These are phyloP conservation scores for Nakazawaea anatomiae DNA, from an alignment of 805 yeast species.

Conservation along the genomic window DNA sequence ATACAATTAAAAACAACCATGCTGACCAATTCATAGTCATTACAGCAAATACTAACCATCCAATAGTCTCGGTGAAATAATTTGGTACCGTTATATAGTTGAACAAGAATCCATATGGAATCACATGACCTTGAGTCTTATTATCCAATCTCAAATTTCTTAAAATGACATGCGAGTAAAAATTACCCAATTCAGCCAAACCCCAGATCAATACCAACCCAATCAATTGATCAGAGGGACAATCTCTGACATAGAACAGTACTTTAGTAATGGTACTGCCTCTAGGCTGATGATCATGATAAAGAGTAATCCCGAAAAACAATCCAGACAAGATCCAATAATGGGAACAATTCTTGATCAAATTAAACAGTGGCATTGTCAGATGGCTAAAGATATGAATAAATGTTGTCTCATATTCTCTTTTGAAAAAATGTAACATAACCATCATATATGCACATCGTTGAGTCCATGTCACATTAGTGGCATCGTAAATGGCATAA, in stretches of 20 bases:
- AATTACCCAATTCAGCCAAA: conserved; percentile 67
- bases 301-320: conserved; percentile 27
- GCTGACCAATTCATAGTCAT: conserved; percentile 76
- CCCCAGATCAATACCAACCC: conserved; percentile 40
- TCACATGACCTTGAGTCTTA: conserved; percentile 49
- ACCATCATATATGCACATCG: conserved; percentile 47
- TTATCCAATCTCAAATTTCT: conserved; percentile 50
- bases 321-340: conserved; percentile 89
- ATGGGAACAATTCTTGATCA: conserved; percentile 85
- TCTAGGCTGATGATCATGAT: conserved; percentile 18
- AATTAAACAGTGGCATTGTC: conserved; percentile 87
- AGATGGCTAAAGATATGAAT: conserved; percentile 82
- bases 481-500: conserved; percentile 31
- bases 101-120: conserved; percentile 85
- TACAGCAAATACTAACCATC: conserved; percentile 69
- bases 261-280: conserved; percentile 16
- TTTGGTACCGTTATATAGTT: conserved; percentile 84
- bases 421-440: conserved; percentile 73
- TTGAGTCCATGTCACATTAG: conserved; percentile 46
- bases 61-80: conserved; percentile 78
- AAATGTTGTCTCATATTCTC: conserved; percentile 82
- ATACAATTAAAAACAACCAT: conserved; percentile 62
- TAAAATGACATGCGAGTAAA: conserved; percentile 63
- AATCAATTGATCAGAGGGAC: conserved; percentile 24
- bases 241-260: conserved; percentile 40